Evolutionary conservation across 164 flowering plant genomes (phyloP).

Genomic region (Tetrastigma voinierianum): DNA sequence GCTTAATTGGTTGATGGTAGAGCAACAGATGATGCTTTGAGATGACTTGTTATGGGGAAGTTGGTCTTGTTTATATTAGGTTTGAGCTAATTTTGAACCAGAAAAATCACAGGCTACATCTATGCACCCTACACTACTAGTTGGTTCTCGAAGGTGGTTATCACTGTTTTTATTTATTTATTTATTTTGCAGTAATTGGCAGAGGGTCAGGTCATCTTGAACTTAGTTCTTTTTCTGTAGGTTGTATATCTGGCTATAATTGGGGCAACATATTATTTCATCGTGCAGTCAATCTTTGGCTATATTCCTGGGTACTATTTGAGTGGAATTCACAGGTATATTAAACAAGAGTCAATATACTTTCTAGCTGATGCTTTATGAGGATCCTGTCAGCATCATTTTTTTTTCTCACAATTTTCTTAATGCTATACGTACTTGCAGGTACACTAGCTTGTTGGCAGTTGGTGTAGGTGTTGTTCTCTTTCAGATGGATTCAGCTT

Average conservation of each 20-base stretch:
- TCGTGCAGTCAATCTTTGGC: constrained; percentile 57
- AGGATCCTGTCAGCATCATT: neutral
- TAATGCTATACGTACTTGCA: constrained; percentile 33
- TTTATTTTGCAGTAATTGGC: neutral
- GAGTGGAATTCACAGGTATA: constrained; percentile 76
- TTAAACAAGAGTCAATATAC: neutral
- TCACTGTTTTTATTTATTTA: too few relatives aligned
- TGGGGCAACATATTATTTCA: constrained; percentile 64
- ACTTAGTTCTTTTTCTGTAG: constrained; percentile 34
- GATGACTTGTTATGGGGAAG: too few relatives aligned
- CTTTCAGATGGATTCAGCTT: constrained; percentile 90
- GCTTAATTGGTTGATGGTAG: too few relatives aligned
- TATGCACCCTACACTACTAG: too few relatives aligned
- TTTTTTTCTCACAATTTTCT: neutral
- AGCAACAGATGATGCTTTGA: too few relatives aligned
- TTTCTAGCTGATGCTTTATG: neutral
- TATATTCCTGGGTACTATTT: constrained; percentile 87
- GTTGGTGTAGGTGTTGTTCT: constrained; percentile 79
- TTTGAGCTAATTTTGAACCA: too few relatives aligned
- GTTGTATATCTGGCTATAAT: constrained; percentile 67
- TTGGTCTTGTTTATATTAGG: too few relatives aligned
- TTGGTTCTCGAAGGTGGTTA: too few relatives aligned
- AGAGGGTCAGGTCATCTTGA: neutral
- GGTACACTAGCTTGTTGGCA: constrained; percentile 83
- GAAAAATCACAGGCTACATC: too few relatives aligned